Conservation (phyloP, 1,139 yeast genomes). For the Blastobotrys aristatus region DNA sequence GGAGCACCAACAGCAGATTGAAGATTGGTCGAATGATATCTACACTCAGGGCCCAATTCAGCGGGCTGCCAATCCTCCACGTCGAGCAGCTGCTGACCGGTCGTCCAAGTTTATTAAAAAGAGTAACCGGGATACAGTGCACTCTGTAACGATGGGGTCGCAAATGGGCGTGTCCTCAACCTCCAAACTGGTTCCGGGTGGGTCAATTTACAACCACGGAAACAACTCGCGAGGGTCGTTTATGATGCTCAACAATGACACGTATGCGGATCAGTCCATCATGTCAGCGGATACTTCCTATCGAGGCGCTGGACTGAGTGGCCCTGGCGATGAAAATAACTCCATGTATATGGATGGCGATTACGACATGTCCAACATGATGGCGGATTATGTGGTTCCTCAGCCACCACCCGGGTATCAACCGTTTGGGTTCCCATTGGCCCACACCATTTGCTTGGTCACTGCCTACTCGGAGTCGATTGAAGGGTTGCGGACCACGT, state of each 20-base stretch:
- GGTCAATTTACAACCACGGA: conserved; percentile 29
- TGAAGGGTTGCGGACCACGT: conserved; percentile 75
- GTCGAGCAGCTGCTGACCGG: conserved; percentile 22
- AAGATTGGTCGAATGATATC: conserved; percentile 67
- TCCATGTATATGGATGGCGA: conserved; percentile 18
- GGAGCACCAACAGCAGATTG: conserved; percentile 58
- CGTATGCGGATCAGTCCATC: conserved; percentile 18
- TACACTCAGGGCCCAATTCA: conserved; percentile 51
- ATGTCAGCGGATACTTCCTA: conserved; percentile 28
- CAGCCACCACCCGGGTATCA: conserved; percentile 89
- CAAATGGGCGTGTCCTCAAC: conserved; percentile 34
- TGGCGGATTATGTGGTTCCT: conserved; percentile 70
- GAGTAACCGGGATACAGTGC: conserved; percentile 17
- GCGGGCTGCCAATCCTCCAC: conserved; percentile 25
- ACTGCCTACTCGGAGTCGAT: conserved; percentile 95
- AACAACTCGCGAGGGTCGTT: conserved; percentile 28
- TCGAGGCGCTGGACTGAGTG: conserved; percentile 25
- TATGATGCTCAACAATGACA: conserved; percentile 18
- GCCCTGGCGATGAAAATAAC: conserved; percentile 17
- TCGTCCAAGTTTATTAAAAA: conserved; percentile 22
- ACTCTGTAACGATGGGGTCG: conserved; percentile 34
- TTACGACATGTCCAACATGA: conserved; percentile 16
- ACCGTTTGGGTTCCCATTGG: conserved; percentile 84
- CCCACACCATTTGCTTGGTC: conserved; percentile 76
- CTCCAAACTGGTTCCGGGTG: conserved; percentile 35